These are phyloP conservation scores for Talaromyces marneffei DNA, from an alignment of 2,329 filamentous ascomycete genomes.

Conservation along the genomic window DNA sequence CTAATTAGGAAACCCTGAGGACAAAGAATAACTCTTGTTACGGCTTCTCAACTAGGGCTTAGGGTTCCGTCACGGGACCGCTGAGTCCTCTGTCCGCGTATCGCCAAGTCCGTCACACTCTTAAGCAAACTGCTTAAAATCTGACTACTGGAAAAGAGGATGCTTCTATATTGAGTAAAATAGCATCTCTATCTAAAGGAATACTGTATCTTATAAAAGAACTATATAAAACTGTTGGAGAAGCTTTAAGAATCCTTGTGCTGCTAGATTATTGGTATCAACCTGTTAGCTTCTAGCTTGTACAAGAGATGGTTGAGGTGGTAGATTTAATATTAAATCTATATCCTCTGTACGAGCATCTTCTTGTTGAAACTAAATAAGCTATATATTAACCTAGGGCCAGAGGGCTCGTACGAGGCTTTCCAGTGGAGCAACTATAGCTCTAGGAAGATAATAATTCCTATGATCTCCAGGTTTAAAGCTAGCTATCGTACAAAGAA, in stretches of 20 bases:
- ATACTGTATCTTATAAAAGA: neutral
- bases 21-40: no score
- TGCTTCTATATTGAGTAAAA: neutral
- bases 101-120: no score
- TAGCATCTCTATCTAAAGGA: neutral
- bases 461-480: neutral
- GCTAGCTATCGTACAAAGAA: neutral
- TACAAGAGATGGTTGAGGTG: neutral
- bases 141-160: neutral
- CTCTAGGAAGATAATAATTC: neutral
- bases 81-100: no score
- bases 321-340: neutral
- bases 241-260: neutral
- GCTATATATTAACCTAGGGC: conserved; percentile 3
- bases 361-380: neutral
- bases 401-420: conserved; percentile 3
- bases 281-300: neutral
- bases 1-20: no score
- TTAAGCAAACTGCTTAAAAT: neutral
- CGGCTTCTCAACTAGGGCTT: no score
- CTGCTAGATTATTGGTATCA: neutral
- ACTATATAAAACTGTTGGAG: neutral
- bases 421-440: neutral
- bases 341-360: no score
- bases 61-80: no score